Percentiles rank a stretch among this genome's conserved stretches.
These are phyloP conservation scores for Lentinula novae-zelandiae DNA, from an alignment of 1,284 basidiomycete genomes.

Conservation along the genomic window DNA sequence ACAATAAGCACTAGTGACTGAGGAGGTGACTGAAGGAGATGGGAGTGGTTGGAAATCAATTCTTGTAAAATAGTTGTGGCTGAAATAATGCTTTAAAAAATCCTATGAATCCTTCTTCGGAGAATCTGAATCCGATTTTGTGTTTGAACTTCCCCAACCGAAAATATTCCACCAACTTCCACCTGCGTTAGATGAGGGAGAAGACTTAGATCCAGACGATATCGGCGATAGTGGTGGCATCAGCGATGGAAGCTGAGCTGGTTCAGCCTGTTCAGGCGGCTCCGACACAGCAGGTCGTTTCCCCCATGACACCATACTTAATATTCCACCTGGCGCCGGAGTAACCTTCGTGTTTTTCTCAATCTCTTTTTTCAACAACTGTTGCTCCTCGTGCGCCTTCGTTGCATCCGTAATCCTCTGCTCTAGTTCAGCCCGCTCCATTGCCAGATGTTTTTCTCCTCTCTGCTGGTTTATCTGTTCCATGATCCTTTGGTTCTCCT, in stretches of 20 bases:
- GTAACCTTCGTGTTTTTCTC: neutral
- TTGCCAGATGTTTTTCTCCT: constrained; percentile 49
- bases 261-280: neutral
- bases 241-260: neutral
- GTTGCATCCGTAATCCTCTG: constrained; percentile 51
- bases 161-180: constrained; percentile 7
- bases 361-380: constrained; percentile 18
- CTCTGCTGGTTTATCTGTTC: constrained; percentile 41
- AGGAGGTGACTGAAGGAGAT: neutral
- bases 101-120: neutral
- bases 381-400: constrained; percentile 38
- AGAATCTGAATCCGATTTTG: neutral
- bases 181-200: neutral
- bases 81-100: neutral
- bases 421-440: constrained; percentile 42
- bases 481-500: constrained; percentile 16
- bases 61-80: neutral
- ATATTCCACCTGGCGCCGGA: neutral
- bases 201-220: neutral
- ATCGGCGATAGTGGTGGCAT: no score
- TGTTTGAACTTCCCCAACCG: neutral
- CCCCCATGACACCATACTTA: neutral
- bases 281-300: neutral
- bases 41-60: neutral
- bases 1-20: no score